Conservation (phyloP, 1,284 basidiomycete genomes). For the Sanguinoderma infundibulare region DNA sequence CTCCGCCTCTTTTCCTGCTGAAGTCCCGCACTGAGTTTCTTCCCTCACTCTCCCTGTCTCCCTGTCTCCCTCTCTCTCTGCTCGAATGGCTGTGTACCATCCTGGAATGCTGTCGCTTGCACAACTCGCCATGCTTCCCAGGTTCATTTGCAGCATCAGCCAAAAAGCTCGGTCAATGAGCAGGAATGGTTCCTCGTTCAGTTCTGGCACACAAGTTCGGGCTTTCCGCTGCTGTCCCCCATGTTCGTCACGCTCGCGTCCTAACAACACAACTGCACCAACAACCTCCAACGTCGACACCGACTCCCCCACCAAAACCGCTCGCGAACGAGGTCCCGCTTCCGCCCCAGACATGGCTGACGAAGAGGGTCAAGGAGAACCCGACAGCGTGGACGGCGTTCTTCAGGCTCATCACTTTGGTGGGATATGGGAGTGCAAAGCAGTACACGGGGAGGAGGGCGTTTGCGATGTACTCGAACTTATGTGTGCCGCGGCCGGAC, state of each 20-base stretch:
- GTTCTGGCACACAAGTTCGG: slow-evolving; percentile 21
- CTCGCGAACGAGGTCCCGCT: slow-evolving; percentile 6
- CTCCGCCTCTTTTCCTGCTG: too few relatives aligned
- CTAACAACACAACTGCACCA: slow-evolving; percentile 10
- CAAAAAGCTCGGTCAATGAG: slow-evolving; percentile 6
- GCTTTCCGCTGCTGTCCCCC: not conserved
- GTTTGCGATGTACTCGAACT: slow-evolving; percentile 58
- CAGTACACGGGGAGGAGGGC: slow-evolving; percentile 65
- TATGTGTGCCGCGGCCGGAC: slow-evolving; percentile 63
- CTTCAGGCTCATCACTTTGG: slow-evolving; percentile 48
- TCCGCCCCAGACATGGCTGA: slow-evolving; percentile 53
- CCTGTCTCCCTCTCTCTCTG: too few relatives aligned
- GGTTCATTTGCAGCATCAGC: too few relatives aligned
- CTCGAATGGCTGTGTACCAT: too few relatives aligned
- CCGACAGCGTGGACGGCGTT: slow-evolving; percentile 56
- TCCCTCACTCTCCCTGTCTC: too few relatives aligned
- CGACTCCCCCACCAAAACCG: not conserved
- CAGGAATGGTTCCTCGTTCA: slow-evolving; percentile 23
- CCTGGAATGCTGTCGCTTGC: too few relatives aligned
- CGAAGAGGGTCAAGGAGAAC: slow-evolving; percentile 56
- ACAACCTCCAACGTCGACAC: slow-evolving; percentile 2
- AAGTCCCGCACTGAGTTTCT: too few relatives aligned
- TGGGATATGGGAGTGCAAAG: slow-evolving; percentile 67
- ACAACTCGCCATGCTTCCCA: too few relatives aligned
- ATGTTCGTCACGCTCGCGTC: slow-evolving; percentile 3